These are phyloP conservation scores for Aspergillus affinis DNA, from an alignment of 495 filamentous ascomycete genomes.

Conservation along the genomic window DNA sequence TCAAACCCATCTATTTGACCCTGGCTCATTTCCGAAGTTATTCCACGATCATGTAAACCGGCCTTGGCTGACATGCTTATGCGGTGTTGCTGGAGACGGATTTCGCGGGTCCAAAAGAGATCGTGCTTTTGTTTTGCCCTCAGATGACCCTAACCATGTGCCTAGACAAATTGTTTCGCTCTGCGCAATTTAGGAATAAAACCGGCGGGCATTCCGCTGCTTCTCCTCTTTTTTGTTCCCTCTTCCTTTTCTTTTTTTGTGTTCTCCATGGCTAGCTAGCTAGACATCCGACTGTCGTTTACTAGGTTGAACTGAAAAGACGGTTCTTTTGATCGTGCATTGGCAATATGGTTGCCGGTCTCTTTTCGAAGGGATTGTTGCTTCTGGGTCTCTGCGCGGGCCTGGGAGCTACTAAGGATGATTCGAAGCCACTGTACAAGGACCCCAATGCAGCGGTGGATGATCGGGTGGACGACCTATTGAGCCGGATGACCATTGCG, in stretches of 20 bases:
- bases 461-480: slow-evolving; percentile 59
- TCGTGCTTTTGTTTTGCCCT: background rate
- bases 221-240: background rate
- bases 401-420: slow-evolving; percentile 19
- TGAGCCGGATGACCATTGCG: slow-evolving; percentile 67
- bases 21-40: background rate
- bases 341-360: slow-evolving; percentile 24
- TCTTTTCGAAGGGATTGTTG: slow-evolving; percentile 30
- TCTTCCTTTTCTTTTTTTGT: background rate
- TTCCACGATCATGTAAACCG: background rate
- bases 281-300: background rate
- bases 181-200: background rate
- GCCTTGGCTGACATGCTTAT: background rate
- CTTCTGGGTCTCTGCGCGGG: slow-evolving; percentile 31
- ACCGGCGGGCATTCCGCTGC: background rate
- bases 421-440: slow-evolving; percentile 52
- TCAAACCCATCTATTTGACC: background rate
- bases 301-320: background rate
- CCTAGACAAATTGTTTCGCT: background rate
- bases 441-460: slow-evolving; percentile 59
- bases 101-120: no score
- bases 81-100: background rate
- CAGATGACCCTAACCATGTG: background rate
- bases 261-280: background rate
- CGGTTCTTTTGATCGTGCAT: background rate